Base-by-base conservation (phyloP, 1,139 yeast species). In the Candida sanyaensis region DNA sequence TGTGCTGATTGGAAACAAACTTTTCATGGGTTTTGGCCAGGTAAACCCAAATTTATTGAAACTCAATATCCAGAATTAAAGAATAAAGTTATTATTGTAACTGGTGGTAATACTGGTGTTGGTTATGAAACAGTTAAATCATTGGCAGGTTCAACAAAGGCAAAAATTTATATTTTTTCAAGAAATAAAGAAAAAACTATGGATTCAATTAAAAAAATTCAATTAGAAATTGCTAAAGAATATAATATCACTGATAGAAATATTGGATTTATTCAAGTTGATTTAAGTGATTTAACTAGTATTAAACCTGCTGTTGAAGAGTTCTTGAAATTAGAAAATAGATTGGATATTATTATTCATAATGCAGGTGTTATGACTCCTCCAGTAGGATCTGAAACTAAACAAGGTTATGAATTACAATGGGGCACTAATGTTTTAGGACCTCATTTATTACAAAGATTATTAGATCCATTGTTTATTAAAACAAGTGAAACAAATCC, bases 301-400 rank as follows among this genome's bases (percentile, higher is more conserved):
- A 64, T 80, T 44, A 71, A 68, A 50, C 69, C 73, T 2, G 79
- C 74, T 2, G 73, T 66, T 12, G 57, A 61, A 10, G 57, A 66
- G 37, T 62, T 79, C 45, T 53, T 64, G 48, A 13, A 23, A 3
- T 27, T 41, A 7, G 63, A 56, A 36, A 43, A 56, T 4, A 57
- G 69, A 12, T 52, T 79, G 29, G 78, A 77, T 52, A 64, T 75
- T 11, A 68, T 77, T 12, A 68, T 79, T 42, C 77, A 78, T 54
- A 78, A 80, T 61, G 84, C 84, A 7, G 61, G 85, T 39, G 69
- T 80, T 12, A 77, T 75, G 75, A 60, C 64, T 13, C 74, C 79
- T 1, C 69, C 71, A 9, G 57, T 58, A n/a, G 68, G 68, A 10
- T 54, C 69, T 1, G 50, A 43, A 26, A 46, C 57, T 2, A 41